Evolutionary conservation across 495 filamentous ascomycete species (phyloP), one percentile per base, ranked within the genome.

Genomic region (Penicillium atrosanguineum): DNA sequence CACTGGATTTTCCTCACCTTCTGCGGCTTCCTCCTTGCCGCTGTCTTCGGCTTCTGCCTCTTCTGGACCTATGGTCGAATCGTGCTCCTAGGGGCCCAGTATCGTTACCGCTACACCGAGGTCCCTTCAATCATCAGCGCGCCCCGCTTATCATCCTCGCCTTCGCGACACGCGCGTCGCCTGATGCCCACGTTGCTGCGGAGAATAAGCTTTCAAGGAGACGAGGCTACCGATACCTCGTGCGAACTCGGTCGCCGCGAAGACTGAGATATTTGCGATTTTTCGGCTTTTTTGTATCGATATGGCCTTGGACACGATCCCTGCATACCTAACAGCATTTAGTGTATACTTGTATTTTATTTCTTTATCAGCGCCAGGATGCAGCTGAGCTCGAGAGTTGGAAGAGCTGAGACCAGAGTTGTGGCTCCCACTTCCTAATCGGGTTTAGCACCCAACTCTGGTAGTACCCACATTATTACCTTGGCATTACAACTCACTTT

Each of bases 1-100:
- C 83, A 90, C 63, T 91, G 88, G 88, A 60, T 89, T 46, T 70
- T 89, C 52, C 73, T 91, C 23, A 90, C 88, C 0, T 63, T 86
- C 28, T 57, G 76, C 23, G 87, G 86, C 15, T 87, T 88, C 58
- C 49, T 78, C 23, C 55, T 87, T 23, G 84, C 82, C 12, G 82
- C 78, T 43, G 59, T 80, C 38, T 76, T 86, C 11, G 79, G 83
- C 23, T 71, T 79, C 37, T 68, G 69, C 48, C 65, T 83, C 36
- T 89, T 82, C 79, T 81, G 78, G 75, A 64, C 69, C 11, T 82
- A 80, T 48, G 75, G 74, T 1, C 73, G 76, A 8, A 57, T 82
- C 29, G 62, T 79, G 46, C 66, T 76, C n/a, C 55, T 79, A 18
- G 71, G 77, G 31, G 57, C 69, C 16, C 69, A 72, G 48, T 76